Base-by-base conservation (phyloP, 768 basidiomycete species). In the Lentinula edodes region DNA sequence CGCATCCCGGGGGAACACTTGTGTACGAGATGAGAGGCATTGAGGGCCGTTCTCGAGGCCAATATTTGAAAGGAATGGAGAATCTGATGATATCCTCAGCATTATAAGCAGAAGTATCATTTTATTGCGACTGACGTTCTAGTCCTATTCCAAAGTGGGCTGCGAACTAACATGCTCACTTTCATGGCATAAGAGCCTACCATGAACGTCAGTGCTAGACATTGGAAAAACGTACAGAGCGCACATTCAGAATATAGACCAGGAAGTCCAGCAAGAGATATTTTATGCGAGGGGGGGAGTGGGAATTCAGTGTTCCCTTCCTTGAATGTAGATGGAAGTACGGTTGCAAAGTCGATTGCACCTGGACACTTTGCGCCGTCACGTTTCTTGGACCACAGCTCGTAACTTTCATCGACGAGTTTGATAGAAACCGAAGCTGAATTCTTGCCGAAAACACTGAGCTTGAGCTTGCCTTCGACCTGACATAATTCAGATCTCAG, bases 91-190 rank as follows among this genome's bases (percentile, higher is more conserved):
- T 6, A 8, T 35, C 13, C 16, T 23, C 28, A 56, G 38, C 39
- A 41, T 4, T 15, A 43, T 15, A 7, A 43, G 42, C 15, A 7
- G 15, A n/a, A 43, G 42, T 7, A 52, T 23, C 4, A 9, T 28
- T 13, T 7, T 1, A 32, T n/a, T 42, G 28, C 38, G 6, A 58
- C 58, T 48, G 65, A 86, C 87, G 66, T 72, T 70, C 81, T 80
- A 13, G 68, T 77, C 32, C 74, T 77, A 13, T 74, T 80, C 71
- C 81, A 77, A 42, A 85, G 72, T 1, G 55, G 70, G 72, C 45
- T 72, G 72, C 6, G 75, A 75, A 7, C 68, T 67, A 51, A 75
- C 74, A 81, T 64, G 46, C 69, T 69, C 16, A 88, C 70, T 5
- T 69, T 75, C 5, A 89, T 65, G 1, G 72, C 70, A 66, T 88